Base-by-base conservation (phyloP, 2,329 filamentous ascomycete species). In the Ceratocystis smalleyi region DNA sequence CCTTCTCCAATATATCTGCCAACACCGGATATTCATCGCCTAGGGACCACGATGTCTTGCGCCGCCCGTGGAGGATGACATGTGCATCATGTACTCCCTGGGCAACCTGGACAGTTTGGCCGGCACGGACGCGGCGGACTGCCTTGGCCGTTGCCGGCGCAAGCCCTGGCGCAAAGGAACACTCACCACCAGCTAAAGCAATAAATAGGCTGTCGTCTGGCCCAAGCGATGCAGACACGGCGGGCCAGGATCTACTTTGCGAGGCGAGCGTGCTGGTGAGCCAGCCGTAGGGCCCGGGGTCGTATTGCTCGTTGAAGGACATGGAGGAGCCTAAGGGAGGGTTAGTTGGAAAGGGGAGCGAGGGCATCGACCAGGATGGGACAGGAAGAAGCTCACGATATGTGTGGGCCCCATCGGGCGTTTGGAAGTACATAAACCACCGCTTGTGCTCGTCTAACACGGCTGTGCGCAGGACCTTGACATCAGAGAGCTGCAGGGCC, bases 371-470 rank as follows among this genome's bases (percentile, higher is more conserved):
- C 12, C 24, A 19, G 19, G 6, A 54, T 5, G 49, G 22, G 49
- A 8, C 45, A 47, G 3, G 2, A 24, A 8, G 2, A 24, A 7
- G 22, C 64, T 65, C 49, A 65, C 64, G 54, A 24, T 65, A 65
- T 24, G 64, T 65, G 49, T 65, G 64, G 8, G 57, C 64, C 40
- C 60, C 51, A 27, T 65, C 64, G 5, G 19, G 51, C 4, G 64
- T 65, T 32, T 57, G 47, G 17, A 65, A 65, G 32, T 65, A 65
- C 59, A 65, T 65, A 15, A 65, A 49, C 64, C 64, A 65, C n/a
- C 64, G 57, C 43, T 49, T 49, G 12, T 65, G 45, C 27, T 65
- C 59, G 12, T 65, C 64, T 8, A 65, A 49, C 45, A 65, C 35
- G 35, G 64, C 64, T 6, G 64, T 62, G 43, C 64, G 57, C 3